Percentiles rank a stretch among this genome's conserved stretches.
phyloP scores from a whole-genome alignment of 169 alveolate genomes.

The Plasmodium ovale region DNA sequence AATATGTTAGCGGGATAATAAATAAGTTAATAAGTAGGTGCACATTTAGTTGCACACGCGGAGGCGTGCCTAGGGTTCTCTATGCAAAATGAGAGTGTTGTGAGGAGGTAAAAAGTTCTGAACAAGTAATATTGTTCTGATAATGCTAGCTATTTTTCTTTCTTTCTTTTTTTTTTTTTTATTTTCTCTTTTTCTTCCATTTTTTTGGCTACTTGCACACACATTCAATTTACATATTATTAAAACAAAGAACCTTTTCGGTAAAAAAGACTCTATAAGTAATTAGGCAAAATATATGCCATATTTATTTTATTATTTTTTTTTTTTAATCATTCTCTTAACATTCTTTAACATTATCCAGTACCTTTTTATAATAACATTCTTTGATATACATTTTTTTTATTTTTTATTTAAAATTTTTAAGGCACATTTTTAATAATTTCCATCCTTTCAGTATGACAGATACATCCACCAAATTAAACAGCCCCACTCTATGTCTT shows the following conservation, averaged over 20 bases:
- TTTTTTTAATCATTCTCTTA: background rate
- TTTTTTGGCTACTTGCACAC: slow-evolving; percentile 62
- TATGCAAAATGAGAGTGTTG: background rate
- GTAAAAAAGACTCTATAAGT: too few relatives aligned
- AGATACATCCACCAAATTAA: background rate
- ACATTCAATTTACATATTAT: too few relatives aligned
- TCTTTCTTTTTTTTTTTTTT: slow-evolving; percentile 38
- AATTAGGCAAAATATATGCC: background rate
- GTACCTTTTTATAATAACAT: background rate
- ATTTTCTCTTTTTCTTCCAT: background rate
- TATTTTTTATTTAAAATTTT: slow-evolving; percentile 31
- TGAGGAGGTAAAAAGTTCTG: slow-evolving; percentile 37
- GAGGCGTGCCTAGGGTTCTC: too few relatives aligned
- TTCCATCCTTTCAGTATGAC: background rate
- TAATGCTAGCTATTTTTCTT: slow-evolving; percentile 12
- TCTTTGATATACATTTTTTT: slow-evolving; percentile 9
- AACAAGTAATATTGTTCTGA: slow-evolving; percentile 27
- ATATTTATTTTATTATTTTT: slow-evolving; percentile 11
- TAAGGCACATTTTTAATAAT: slow-evolving; percentile 18
- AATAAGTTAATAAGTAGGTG: too few relatives aligned
- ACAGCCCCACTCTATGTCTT: background rate
- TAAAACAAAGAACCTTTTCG: too few relatives aligned
- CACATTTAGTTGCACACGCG: too few relatives aligned
- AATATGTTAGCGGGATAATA: background rate
- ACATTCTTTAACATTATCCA: background rate